Conservation (phyloP, 306 rosid genomes). For the Cajanus cajan region DNA sequence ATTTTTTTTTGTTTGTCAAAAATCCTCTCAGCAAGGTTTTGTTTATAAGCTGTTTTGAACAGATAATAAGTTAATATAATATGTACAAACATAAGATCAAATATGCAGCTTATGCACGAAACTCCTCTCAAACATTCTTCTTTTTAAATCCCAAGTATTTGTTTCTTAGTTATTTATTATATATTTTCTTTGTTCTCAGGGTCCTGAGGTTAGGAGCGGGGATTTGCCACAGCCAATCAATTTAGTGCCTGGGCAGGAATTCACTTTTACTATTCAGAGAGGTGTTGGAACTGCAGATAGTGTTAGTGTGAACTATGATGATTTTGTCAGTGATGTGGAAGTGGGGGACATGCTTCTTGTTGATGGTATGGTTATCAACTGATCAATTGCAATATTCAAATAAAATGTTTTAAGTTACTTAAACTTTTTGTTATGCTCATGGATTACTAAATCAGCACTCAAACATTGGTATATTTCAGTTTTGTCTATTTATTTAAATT, state of each 20-base stretch:
- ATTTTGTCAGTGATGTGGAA: conserved; percentile 93
- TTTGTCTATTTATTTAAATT: background rate
- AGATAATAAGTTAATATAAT: background rate
- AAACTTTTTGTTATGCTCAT: background rate
- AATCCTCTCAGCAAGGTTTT: background rate
- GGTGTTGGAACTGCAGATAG: conserved; percentile 92
- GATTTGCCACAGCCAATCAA: conserved; percentile 92
- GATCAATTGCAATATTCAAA: background rate
- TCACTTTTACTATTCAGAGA: conserved; percentile 88
- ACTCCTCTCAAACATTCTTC: background rate
- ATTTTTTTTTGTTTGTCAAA: background rate
- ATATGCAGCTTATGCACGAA: background rate
- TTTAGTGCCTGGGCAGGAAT: conserved; percentile 73
- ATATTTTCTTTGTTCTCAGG: conserved; percentile 49
- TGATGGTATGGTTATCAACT: conserved; percentile 62
- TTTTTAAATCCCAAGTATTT: background rate
- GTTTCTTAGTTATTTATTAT: background rate
- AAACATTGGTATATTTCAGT: background rate
- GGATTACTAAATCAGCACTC: background rate
- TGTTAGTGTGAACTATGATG: conserved; percentile 98
- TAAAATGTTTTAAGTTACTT: background rate
- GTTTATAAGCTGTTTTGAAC: background rate
- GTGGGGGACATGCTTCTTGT: conserved; percentile 92
- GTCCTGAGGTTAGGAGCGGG: conserved; percentile 99
- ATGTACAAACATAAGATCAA: background rate